A percentile compares a stretch with the other conserved stretches of the same genome.
Conservation (phyloP, 495 filamentous ascomycete genomes). For the Lasiosphaeris hirsuta region DNA sequence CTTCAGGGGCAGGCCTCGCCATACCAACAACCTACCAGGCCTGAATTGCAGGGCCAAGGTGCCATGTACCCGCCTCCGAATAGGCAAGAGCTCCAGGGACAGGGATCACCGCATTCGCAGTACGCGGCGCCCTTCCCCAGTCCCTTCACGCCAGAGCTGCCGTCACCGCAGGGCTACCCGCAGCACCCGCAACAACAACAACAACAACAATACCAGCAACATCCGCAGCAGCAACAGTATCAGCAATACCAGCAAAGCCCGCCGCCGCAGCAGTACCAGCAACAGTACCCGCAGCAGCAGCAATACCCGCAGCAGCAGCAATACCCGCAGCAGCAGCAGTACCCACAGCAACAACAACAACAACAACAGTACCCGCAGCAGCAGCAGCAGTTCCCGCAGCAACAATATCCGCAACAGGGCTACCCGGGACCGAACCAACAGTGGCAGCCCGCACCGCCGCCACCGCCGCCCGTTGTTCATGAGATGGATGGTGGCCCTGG, state of each 20-base stretch:
- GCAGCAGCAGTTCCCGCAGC: slow-evolving; percentile 19
- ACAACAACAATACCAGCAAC: slow-evolving; percentile 5
- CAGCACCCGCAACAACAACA: slow-evolving; percentile 7
- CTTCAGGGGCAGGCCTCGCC: slow-evolving; percentile 17
- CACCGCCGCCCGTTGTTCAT: slow-evolving; percentile 19
- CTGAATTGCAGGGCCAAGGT: slow-evolving; percentile 24
- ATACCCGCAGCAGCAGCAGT: not conserved
- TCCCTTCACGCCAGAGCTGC: too few species aligned
- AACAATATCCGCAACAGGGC: slow-evolving; percentile 18
- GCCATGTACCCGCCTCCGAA: slow-evolving; percentile 11
- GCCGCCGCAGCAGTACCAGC: not conserved
- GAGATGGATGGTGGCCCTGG: slow-evolving; percentile 36
- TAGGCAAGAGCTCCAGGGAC: slow-evolving; percentile 13
- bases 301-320: slow-evolving; percentile 3
- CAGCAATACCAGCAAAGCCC: slow-evolving; percentile 9
- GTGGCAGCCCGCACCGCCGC: slow-evolving; percentile 40
- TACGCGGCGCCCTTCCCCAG: slow-evolving; percentile 4
- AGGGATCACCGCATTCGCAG: slow-evolving; percentile 7
- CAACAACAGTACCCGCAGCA: slow-evolving; percentile 16
- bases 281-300: not conserved
- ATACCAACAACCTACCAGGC: slow-evolving; percentile 1
- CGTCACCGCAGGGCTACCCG: slow-evolving; percentile 15
- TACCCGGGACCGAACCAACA: slow-evolving; percentile 5
- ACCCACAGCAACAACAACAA: slow-evolving; percentile 22
- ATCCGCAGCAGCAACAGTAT: slow-evolving; percentile 21